Evolutionary conservation across 228 moss, liverwort and hornwort species (phyloP).

Genomic region (Sphagnum magellanicum): DNA sequence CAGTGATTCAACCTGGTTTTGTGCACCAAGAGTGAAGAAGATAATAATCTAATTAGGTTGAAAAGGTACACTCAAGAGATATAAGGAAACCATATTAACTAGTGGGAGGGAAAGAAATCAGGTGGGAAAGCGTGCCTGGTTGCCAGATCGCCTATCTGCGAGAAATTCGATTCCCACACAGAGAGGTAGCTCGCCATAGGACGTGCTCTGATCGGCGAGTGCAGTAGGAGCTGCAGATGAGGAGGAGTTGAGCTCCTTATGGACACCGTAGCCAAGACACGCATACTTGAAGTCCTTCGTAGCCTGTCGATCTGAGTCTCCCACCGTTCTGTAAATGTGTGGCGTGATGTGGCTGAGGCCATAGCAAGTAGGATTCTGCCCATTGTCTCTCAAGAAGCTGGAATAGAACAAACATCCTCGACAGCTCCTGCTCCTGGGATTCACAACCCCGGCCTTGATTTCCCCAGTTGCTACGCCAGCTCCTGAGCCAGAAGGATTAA

Average conservation of each 20-base stretch:
- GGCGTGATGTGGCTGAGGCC: slow-evolving; percentile 54
- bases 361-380: slow-evolving; percentile 65
- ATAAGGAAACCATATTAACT: too few relatives aligned
- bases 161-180: slow-evolving; percentile 38
- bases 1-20: too few relatives aligned
- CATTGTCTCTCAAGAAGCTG: slow-evolving; percentile 57
- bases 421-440: slow-evolving; percentile 51
- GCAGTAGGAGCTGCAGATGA: slow-evolving; percentile 1
- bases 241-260: slow-evolving; percentile 12
- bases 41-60: too few relatives aligned
- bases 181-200: slow-evolving; percentile 17
- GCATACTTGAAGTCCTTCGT: slow-evolving; percentile 34
- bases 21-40: slow-evolving; percentile 1
- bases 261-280: slow-evolving; percentile 27
- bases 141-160: slow-evolving; percentile 21
- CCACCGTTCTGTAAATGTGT: slow-evolving; percentile 22
- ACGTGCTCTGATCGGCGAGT: background rate
- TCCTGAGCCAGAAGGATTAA: background rate
- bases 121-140: too few relatives aligned
- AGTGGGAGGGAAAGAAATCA: too few relatives aligned
- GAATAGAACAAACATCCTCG: slow-evolving; percentile 75
- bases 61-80: too few relatives aligned
- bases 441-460: slow-evolving; percentile 25
- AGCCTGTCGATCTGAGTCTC: slow-evolving; percentile 16
- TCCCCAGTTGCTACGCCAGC: background rate